A percentile compares a stretch with the other conserved stretches of the same genome.
phyloP scores from a whole-genome alignment of 75 land plant genomes.

The Pinus tabuliformis region DNA sequence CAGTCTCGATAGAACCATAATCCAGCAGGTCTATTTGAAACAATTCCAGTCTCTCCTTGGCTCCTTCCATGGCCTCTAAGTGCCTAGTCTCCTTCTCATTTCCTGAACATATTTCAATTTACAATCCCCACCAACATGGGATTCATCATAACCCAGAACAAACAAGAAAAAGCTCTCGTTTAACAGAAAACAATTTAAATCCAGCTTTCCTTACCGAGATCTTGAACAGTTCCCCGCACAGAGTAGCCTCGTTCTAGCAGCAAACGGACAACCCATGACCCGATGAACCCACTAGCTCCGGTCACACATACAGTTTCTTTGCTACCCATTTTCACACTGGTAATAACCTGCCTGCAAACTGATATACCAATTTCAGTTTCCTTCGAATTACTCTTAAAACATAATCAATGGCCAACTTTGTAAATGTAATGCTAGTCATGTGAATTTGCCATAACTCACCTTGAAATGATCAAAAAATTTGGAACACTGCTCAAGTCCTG shows the following conservation, averaged over 20 bases:
- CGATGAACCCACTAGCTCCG: slow-evolving; percentile 64
- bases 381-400: no score
- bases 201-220: slow-evolving; percentile 1
- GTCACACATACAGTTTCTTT: slow-evolving; percentile 50
- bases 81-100: slow-evolving; percentile 60
- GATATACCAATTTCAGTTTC: no score
- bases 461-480: no score
- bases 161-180: no score
- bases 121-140: not conserved
- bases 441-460: no score
- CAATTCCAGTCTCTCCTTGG: slow-evolving; percentile 51
- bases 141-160: not conserved
- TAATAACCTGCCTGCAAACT: no score
- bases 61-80: slow-evolving; percentile 55
- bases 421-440: no score
- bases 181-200: no score
- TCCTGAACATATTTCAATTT: slow-evolving; percentile 13
- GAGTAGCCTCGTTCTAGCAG: slow-evolving; percentile 42
- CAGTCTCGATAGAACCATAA: slow-evolving; percentile 49
- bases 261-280: slow-evolving; percentile 40
- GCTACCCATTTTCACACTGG: slow-evolving; percentile 1
- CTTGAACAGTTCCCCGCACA: slow-evolving; percentile 38
- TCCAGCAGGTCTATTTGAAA: slow-evolving; percentile 70
- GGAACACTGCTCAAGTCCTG: no score
- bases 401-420: no score